phyloP scores from a whole-genome alignment of 345 rosid genomes.

The Zanthoxylum bungeanum region DNA sequence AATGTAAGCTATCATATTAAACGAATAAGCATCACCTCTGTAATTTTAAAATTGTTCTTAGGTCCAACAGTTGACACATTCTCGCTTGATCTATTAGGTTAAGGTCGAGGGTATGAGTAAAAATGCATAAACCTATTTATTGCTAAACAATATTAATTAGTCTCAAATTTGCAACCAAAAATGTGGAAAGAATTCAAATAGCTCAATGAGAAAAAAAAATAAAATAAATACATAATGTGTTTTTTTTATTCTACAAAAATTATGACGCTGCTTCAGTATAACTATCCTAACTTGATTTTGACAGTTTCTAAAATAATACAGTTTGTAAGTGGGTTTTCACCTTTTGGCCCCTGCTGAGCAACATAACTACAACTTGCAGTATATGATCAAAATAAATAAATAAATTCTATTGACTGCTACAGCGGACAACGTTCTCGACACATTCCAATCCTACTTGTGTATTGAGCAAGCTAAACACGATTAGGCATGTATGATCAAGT shows the following conservation, averaged over 20 bases:
- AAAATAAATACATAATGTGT: constrained; percentile 19
- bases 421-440: background rate
- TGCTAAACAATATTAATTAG: too few relatives aligned
- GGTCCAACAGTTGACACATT: too few relatives aligned
- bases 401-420: background rate
- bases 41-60: too few relatives aligned
- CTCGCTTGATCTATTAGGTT: too few relatives aligned
- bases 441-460: background rate
- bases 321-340: background rate
- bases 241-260: constrained; percentile 13
- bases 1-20: too few relatives aligned
- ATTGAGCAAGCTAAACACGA: background rate
- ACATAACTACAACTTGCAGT: background rate
- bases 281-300: background rate
- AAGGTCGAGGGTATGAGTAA: too few relatives aligned
- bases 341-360: background rate
- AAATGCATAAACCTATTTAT: too few relatives aligned
- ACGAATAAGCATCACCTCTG: too few relatives aligned
- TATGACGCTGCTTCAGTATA: background rate
- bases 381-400: background rate
- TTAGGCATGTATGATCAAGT: background rate
- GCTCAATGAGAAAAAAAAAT: background rate
- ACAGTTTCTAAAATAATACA: constrained; percentile 4
- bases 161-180: too few relatives aligned
- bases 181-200: background rate